Percentiles rank a stretch among this genome's conserved stretches.
phyloP scores from a whole-genome alignment of 345 rosid species.

The Populus deltoides region DNA sequence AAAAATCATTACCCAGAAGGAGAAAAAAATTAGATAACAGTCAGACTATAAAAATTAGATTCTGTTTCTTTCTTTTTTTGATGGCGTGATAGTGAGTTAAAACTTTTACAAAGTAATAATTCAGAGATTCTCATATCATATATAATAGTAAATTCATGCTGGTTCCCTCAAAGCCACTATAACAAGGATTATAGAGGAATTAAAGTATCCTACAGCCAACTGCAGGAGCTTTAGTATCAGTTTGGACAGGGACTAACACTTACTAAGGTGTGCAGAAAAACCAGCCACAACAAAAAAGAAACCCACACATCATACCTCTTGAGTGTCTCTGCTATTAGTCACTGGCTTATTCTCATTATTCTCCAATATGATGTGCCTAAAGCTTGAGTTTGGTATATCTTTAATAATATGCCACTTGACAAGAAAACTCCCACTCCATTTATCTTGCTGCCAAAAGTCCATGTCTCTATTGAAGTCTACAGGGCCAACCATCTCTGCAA shows the following conservation, averaged over 20 bases:
- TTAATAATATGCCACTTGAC: conserved; percentile 94
- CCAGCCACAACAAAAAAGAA: not conserved
- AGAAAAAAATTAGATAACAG: not conserved
- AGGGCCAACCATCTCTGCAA: conserved; percentile 92
- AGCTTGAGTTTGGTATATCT: conserved; percentile 68
- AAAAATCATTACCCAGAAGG: not conserved
- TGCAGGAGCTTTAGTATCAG: not conserved
- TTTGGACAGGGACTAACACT: not conserved
- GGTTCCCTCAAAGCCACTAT: not conserved
- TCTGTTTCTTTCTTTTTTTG: too few relatives aligned
- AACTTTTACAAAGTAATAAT: not conserved
- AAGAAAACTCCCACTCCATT: conserved; percentile 95
- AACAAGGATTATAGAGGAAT: not conserved
- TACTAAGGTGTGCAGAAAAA: not conserved
- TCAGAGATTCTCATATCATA: not conserved
- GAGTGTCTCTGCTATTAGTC: conserved; percentile 98
- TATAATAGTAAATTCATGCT: not conserved
- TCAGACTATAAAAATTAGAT: too few relatives aligned
- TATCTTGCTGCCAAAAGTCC: conserved; percentile 99
- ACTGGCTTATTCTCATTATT: conserved; percentile 97
- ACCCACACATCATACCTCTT: conserved; percentile 59
- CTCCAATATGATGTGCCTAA: conserved; percentile 78
- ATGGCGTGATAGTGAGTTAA: not conserved
- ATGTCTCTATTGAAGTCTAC: conserved; percentile 75
- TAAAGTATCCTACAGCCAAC: not conserved